phyloP scores from a whole-genome alignment of 2,329 filamentous ascomycete genomes.

The Colletotrichum melonis region DNA sequence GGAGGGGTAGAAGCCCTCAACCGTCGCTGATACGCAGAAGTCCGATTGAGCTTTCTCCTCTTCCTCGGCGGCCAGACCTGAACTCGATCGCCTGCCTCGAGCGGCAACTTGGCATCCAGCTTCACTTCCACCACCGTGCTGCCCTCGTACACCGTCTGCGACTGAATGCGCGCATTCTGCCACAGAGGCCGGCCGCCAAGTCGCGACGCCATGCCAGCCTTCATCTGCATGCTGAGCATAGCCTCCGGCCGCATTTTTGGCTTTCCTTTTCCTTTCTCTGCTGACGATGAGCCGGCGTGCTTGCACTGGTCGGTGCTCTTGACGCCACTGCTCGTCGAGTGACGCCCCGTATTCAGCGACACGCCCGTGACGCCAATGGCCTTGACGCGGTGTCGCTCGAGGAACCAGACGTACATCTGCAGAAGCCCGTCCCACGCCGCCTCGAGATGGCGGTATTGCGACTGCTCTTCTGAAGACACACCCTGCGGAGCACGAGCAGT shows the following conservation, averaged over 20 bases:
- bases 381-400: conserved; percentile 30
- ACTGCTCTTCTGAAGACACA: not conserved
- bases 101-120: conserved; percentile 18
- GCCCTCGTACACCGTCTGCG: conserved; percentile 12
- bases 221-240: conserved; percentile 35
- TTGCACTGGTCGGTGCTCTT: conserved; percentile 18
- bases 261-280: not conserved
- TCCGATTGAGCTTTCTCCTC: not conserved
- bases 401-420: conserved; percentile 32
- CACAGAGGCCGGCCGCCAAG: conserved; percentile 25
- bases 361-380: conserved; percentile 30
- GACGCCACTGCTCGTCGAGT: conserved; percentile 32
- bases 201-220: conserved; percentile 28
- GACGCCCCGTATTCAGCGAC: conserved; percentile 18
- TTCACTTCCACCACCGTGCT: conserved; percentile 11
- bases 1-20: not conserved
- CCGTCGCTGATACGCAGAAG: not conserved
- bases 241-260: conserved; percentile 23
- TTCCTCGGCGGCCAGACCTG: conserved; percentile 28
- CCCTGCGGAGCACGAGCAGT: not conserved
- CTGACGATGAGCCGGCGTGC: not conserved
- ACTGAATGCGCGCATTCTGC: conserved; percentile 26
- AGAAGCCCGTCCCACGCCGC: conserved; percentile 28
- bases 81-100: conserved; percentile 28
- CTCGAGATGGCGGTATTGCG: conserved; percentile 15